phyloP scores from a whole-genome alignment of 805 yeast genomes.

The Candida argentea region DNA sequence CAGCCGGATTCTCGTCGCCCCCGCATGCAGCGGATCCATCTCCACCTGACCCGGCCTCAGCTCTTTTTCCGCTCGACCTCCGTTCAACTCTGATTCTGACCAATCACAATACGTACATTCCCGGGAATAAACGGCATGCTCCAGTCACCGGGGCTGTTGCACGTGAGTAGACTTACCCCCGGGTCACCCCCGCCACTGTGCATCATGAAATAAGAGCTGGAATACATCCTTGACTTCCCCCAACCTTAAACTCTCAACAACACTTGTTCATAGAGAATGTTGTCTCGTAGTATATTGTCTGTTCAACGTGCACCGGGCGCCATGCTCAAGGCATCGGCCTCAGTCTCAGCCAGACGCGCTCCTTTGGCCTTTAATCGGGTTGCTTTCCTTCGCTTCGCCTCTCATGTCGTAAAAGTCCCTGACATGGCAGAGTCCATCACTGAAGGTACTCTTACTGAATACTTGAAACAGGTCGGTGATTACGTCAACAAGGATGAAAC shows the following conservation, averaged over 20 bases:
- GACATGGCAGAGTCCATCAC: conserved; percentile 98
- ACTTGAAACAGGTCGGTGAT: conserved; percentile 73
- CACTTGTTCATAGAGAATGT: conserved; percentile 1
- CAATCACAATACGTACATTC: too few relatives aligned
- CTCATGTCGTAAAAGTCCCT: conserved; percentile 72
- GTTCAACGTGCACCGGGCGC: too few relatives aligned
- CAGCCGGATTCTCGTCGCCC: conserved; percentile 8
- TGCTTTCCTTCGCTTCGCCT: conserved; percentile 27
- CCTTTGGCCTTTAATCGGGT: too few relatives aligned
- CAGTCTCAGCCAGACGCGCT: conserved; percentile 1
- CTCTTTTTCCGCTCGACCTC: too few relatives aligned
- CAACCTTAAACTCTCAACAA: too few relatives aligned
- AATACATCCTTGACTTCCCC: too few relatives aligned
- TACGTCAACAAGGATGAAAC: conserved; percentile 79
- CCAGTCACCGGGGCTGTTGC: too few relatives aligned
- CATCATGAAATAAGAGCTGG: too few relatives aligned
- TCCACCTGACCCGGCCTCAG: conserved; percentile 5
- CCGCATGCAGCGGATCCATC: conserved; percentile 12
- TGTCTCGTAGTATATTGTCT: too few relatives aligned
- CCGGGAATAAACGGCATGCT: too few relatives aligned
- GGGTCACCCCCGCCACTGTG: too few relatives aligned
- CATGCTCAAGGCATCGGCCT: conserved; percentile 1
- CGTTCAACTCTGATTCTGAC: conserved; percentile 2
- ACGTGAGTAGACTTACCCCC: too few relatives aligned
- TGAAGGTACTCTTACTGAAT: conserved; percentile 80